A percentile compares a stretch with the other conserved stretches of the same genome.
phyloP scores from a whole-genome alignment of 805 yeast genomes.

The Candida cerambycidarum region DNA sequence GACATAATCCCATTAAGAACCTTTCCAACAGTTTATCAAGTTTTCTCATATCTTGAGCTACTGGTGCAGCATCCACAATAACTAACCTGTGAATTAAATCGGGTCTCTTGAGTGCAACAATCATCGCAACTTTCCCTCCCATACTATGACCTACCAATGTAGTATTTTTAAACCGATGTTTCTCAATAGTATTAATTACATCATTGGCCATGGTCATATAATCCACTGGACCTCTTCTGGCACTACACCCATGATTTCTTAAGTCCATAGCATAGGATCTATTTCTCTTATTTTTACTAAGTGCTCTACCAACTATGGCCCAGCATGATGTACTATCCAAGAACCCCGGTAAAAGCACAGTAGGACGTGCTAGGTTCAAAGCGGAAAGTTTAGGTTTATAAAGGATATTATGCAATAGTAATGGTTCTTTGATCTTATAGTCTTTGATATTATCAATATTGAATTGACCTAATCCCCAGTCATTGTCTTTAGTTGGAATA shows the following conservation, averaged over 20 bases:
- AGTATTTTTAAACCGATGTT: constrained; percentile 17
- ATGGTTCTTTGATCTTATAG: constrained; percentile 4
- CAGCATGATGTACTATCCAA: constrained; percentile 51
- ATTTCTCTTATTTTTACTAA: constrained; percentile 29
- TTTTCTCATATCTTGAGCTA: constrained; percentile 2
- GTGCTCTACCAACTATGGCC: constrained; percentile 34
- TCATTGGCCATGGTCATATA: constrained; percentile 47
- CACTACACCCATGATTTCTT: constrained; percentile 56
- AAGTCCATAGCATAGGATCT: constrained; percentile 48
- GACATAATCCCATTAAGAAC: constrained; percentile 41
- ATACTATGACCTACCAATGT: constrained; percentile 53
- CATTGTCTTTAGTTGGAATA: background rate
- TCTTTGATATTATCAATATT: constrained; percentile 5
- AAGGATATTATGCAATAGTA: constrained; percentile 12
- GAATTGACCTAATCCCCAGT: background rate
- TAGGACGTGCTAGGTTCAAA: constrained; percentile 17
- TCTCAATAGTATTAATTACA: constrained; percentile 34
- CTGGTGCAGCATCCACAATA: constrained; percentile 52
- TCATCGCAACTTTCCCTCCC: constrained; percentile 61
- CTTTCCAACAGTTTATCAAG: constrained; percentile 20
- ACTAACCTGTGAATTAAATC: constrained; percentile 40
- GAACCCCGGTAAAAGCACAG: constrained; percentile 53
- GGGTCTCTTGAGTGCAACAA: constrained; percentile 42
- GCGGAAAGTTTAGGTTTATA: constrained; percentile 11
- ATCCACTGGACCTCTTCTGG: constrained; percentile 43